Evolutionary conservation across 805 yeast genomes (phyloP), one percentile per base, ranked within the genome.

Genomic region (Hanseniaspora taiwanica): DNA sequence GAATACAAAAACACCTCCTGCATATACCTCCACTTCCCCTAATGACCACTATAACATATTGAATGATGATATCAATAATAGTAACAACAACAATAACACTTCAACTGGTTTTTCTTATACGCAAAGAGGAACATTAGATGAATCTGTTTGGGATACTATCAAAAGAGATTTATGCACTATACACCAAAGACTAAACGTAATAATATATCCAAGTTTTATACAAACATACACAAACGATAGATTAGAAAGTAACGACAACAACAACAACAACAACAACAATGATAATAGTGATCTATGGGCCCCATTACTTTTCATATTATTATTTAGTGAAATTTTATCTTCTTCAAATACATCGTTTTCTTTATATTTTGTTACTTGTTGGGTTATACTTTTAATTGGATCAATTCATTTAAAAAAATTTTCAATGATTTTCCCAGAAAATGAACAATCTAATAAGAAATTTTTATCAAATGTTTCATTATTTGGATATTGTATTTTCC

Each of bases 231-330:
- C n/a, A 18, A 24, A 9, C 29, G 18, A 23, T 16, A 9, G 35
- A 37, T 20, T 48, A 25, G 10, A 2, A 42, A 44, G 4, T 47
- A 48, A 42, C 50, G 56, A n/a, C 27, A 27, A 35, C 35, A 14
- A 32, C 35, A 2, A 21, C 12, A 12, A 27, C 27, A 3, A 37
- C 40, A 21, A 35, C 27, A 13, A 36, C 35, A 20, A 39, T n/a
- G n/a, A 41, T 5, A 41, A 45, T 8, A 43, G 49, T 31, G 64
- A 59, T 42, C 47, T 59, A 7, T 59, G 64, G 64, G 64, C 64
- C 1, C 64, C 64, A 1, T 40, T 59, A 12, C 39, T 52, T 4
- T 56, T 59, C 23, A 50, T 57, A 21, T 50, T 59, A 2, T 36
- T 48, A 3, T 59, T 55, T 39, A 48, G 62, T 6, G 40, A 58